Evolutionary conservation across 495 filamentous ascomycete genomes (phyloP).

Genomic region (Corynascus novoguineensis): DNA sequence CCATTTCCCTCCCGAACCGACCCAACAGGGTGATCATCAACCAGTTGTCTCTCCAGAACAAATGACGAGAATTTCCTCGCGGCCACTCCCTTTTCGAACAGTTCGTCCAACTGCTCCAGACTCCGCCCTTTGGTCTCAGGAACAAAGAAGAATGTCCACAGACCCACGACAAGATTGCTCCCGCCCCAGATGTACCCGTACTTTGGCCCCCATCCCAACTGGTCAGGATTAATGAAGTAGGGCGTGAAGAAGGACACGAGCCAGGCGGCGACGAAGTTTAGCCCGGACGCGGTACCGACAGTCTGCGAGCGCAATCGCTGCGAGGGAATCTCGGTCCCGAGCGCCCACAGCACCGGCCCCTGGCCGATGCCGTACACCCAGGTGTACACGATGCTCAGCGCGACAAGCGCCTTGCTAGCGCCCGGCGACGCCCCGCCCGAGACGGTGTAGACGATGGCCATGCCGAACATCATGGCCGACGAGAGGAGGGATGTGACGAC

Average conservation of each 20-base stretch:
- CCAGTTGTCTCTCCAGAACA: slow-evolving; percentile 22
- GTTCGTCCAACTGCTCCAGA: slow-evolving; percentile 53
- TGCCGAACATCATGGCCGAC: slow-evolving; percentile 24
- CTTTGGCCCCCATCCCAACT: slow-evolving; percentile 46
- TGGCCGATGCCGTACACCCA: slow-evolving; percentile 39
- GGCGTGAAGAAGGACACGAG: slow-evolving; percentile 40
- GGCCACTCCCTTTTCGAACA: slow-evolving; percentile 36
- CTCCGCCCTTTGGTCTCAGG: slow-evolving; percentile 51
- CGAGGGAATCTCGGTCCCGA: slow-evolving; percentile 41
- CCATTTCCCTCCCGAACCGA: background rate
- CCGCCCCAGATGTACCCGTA: slow-evolving; percentile 51
- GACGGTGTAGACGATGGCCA: slow-evolving; percentile 26
- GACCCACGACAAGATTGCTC: slow-evolving; percentile 38
- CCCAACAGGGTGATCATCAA: slow-evolving; percentile 12
- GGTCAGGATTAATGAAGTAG: slow-evolving; percentile 47
- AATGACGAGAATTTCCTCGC: slow-evolving; percentile 34
- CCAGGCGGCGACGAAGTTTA: slow-evolving; percentile 45
- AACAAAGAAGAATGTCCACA: slow-evolving; percentile 45
- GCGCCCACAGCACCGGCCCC: slow-evolving; percentile 40
- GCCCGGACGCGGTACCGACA: slow-evolving; percentile 43
- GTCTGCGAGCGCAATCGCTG: slow-evolving; percentile 48
- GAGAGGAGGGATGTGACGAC: slow-evolving; percentile 19
- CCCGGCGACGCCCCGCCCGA: background rate
- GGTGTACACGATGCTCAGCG: slow-evolving; percentile 23
- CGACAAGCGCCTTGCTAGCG: slow-evolving; percentile 24